phyloP scores from a whole-genome alignment of 179 eudicot genomes.

The Gypsophila paniculata region DNA sequence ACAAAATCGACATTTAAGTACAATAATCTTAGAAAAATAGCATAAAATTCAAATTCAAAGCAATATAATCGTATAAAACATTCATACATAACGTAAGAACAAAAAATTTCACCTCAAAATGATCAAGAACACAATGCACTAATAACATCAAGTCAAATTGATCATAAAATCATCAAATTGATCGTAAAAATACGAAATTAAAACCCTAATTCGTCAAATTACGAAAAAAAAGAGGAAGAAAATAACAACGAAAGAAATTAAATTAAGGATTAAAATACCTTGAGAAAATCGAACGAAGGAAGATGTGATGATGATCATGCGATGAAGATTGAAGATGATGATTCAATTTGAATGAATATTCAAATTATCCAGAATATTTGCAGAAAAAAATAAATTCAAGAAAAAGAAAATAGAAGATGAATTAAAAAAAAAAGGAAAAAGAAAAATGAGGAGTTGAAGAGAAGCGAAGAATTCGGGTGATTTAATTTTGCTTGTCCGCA shows the following conservation, averaged over 20 bases:
- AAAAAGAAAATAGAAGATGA: background rate
- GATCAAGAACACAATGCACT: background rate
- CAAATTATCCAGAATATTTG: background rate
- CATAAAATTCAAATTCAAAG: background rate
- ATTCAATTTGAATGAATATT: no score
- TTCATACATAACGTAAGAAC: background rate
- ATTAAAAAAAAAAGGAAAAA: background rate
- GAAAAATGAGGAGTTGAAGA: background rate
- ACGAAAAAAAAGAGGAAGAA: background rate
- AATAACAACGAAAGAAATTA: no score
- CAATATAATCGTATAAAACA: background rate
- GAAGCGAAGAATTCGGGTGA: constrained; percentile 15
- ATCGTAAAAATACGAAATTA: background rate
- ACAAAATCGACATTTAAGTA: background rate
- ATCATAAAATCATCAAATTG: background rate
- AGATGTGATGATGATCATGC: background rate
- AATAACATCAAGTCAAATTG: constrained; percentile 4
- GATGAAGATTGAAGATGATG: background rate
- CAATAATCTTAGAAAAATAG: background rate
- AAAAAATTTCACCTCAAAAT: background rate
- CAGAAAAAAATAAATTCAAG: background rate
- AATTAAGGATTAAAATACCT: background rate
- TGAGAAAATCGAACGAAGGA: background rate
- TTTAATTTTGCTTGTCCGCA: background rate
- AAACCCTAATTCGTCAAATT: background rate